These are phyloP conservation scores for Exobasidium cylindrosporum DNA, from an alignment of 1,284 basidiomycete genomes.

Conservation along the genomic window DNA sequence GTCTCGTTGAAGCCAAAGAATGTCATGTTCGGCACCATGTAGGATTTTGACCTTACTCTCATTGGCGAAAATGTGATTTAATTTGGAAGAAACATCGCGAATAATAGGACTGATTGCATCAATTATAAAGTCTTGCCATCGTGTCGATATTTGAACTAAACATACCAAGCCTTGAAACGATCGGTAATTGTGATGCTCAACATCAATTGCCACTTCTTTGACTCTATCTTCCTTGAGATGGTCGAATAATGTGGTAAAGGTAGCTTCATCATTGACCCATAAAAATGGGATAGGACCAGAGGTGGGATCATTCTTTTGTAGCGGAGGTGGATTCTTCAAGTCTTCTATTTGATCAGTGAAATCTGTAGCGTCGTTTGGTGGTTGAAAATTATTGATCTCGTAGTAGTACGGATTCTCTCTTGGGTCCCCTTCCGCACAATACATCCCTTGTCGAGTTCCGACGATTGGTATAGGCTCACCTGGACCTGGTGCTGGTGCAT, in stretches of 20 bases:
- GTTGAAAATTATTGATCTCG: slow-evolving; percentile 36
- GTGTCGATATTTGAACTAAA: slow-evolving; percentile 77
- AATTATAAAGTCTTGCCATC: slow-evolving; percentile 80
- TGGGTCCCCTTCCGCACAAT: slow-evolving; percentile 49
- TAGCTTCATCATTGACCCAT: slow-evolving; percentile 66
- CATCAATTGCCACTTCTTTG: slow-evolving; percentile 85
- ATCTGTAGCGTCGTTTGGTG: slow-evolving; percentile 54
- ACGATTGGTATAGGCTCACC: slow-evolving; percentile 2
- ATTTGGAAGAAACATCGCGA: slow-evolving; percentile 69
- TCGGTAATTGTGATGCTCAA: slow-evolving; percentile 87
- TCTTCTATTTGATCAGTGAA: slow-evolving; percentile 13
- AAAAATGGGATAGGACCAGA: slow-evolving; percentile 67
- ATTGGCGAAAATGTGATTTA: slow-evolving; percentile 72
- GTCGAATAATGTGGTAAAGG: slow-evolving; percentile 37
- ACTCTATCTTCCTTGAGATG: slow-evolving; percentile 57
- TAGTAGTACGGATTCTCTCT: slow-evolving; percentile 48
- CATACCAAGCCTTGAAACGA: slow-evolving; percentile 85
- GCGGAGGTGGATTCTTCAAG: slow-evolving; percentile 28
- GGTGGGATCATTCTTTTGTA: slow-evolving; percentile 32
- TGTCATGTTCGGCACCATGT: slow-evolving; percentile 90
- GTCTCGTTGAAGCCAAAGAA: slow-evolving; percentile 93
- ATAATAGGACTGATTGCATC: slow-evolving; percentile 69
- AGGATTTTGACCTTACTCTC: slow-evolving; percentile 75
- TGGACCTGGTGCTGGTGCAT: slow-evolving; percentile 13
- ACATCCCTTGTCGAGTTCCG: slow-evolving; percentile 39